Evolutionary conservation across 2,329 filamentous ascomycete species (phyloP), one percentile per base, ranked within the genome.

Genomic region (Helicocarpus griseus): DNA sequence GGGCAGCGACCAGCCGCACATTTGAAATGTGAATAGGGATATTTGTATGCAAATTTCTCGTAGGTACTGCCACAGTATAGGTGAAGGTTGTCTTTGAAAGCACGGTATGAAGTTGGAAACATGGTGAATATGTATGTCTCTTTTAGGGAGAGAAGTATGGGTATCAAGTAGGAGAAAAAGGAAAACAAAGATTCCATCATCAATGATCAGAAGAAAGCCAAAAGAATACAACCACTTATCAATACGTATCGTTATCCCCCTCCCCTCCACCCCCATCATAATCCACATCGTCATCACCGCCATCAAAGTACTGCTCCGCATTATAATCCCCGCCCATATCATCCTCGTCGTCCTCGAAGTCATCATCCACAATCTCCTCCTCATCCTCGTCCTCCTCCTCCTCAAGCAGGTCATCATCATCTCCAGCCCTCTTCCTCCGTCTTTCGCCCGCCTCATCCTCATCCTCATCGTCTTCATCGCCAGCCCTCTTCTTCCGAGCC

Each of bases 231-330:
- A 39, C 48, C 24, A n/a, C 52, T 52, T 48, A 51, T 62, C 59
- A 72, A 55, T 65, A 70, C 21, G 65, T 66, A 57, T 70, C 71
- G 53, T 72, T 76, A 46, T 74, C 76, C 50, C 75, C 78, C 5
- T 71, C 75, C 38, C 73, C 78, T 29, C 74, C 77, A 36, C 71
- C 78, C 41, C 73, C 77, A 52, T 76, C 77, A 56, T 77, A 80
- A 48, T 79, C 72, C 48, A 67, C 72, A 44, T 75, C 74, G 46
- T 75, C 73, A 47, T 77, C 81, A 5, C 81, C 81, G 50, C 73
- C 78, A 55, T 80, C 77, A 59, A 81, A 81, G 69, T 84, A 83
- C 56, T 83, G 75, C 59, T 84, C 81, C 1, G 77, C 81, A 57
- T 83, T 79, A 59, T 84, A 83, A 61, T 83, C 80, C 3, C 78